Evolutionary conservation across 106 monocot species (phyloP), one percentile per base, ranked within the genome.

Genomic region (Triglochin maritima): DNA sequence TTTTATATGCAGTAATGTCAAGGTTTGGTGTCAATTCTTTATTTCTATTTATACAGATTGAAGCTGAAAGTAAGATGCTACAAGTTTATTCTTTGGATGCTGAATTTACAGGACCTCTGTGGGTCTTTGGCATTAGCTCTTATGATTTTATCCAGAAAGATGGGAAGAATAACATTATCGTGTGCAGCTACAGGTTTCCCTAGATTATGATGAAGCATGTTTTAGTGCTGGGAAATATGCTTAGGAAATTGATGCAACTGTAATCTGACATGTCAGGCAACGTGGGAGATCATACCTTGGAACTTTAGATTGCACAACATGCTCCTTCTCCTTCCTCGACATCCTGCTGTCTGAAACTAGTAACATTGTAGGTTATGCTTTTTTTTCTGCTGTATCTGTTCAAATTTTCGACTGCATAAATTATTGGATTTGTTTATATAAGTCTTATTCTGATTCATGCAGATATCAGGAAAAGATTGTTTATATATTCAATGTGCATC

Each of bases 51-150:
- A 12, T 3, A 74, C 79, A 96, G 95, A 72, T 76, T 77, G 95
- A 96, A 80, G 46, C 74, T 44, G 77, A 54, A 50, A 84, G 88
- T 77, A 83, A 86, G 63, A 80, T 86, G 46, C 76, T 77, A 0
- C 58, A 76, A 16, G 55, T 98, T 44, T 91, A 88, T 77, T 71
- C 80, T 43, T 62, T 91, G 60, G 76, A 87, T 75, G 96, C 91
- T 62, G 96, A 98, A 70, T 98, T 98, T 63, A 79, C 91, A 77
- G 82, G 79, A 57, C 96, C 96, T 47, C 44, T 82, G 0, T 98
- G 96, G 96, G 81, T 84, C 76, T 98, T 98, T 76, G 96, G 96
- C 57, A 82, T 84, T 59, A 88, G 72, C 59, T 86, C 87, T 49
- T 98, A 91, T 77, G 96, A 86, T 82, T 98, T 98, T 64, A 62